Conservation (phyloP, 2,329 filamentous ascomycete species). For the Thelonectria blattea region DNA sequence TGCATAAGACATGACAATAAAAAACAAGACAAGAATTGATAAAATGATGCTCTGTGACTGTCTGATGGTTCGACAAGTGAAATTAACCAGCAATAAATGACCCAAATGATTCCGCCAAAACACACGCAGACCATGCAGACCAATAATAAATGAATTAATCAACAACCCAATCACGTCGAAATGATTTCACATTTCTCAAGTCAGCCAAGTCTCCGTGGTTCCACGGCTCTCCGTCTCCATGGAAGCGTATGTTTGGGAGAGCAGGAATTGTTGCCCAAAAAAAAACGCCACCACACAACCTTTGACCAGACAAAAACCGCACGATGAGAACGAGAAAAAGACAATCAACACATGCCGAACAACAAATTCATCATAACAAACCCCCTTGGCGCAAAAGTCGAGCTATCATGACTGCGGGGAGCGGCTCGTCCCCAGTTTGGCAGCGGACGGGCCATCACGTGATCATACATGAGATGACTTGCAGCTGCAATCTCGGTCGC, state of each 20-base stretch:
- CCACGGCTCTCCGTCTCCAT: not conserved
- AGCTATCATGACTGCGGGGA: constrained; percentile 39
- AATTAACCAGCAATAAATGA: no score
- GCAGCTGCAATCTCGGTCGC: constrained; percentile 24
- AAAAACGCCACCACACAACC: not conserved
- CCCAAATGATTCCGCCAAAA: not conserved
- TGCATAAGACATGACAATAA: not conserved
- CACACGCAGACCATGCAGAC: not conserved
- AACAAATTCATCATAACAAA: not conserved
- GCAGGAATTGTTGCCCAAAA: not conserved
- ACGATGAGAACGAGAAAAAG: not conserved
- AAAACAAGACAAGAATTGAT: not conserved
- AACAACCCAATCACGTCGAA: no score
- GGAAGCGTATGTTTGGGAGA: not conserved
- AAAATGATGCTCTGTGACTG: not conserved
- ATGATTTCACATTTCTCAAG: no score
- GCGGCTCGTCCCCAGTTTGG: not conserved
- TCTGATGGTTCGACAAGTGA: no score
- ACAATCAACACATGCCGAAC: not conserved
- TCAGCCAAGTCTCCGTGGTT: not conserved
- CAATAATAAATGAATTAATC: not conserved
- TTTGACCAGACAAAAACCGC: not conserved
- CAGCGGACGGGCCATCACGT: constrained; percentile 27
- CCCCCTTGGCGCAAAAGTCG: constrained; percentile 1
- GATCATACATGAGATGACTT: constrained; percentile 33